Conservation (phyloP, 768 basidiomycete genomes). For the Rhodotorula diobovata region DNA sequence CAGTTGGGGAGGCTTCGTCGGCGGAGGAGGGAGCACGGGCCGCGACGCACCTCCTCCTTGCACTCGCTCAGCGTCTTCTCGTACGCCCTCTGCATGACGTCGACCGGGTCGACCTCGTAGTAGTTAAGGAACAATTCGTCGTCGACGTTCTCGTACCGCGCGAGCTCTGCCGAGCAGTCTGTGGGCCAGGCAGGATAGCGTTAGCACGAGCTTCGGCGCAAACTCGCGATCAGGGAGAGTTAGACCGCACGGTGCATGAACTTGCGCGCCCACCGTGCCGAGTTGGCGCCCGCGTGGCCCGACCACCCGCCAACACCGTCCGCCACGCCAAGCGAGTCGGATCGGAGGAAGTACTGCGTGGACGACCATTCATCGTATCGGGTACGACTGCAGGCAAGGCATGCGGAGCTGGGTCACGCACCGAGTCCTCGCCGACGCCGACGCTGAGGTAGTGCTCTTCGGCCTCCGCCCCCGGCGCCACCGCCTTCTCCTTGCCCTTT, state of each 20-base stretch:
- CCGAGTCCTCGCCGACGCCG: slow-evolving; percentile 77
- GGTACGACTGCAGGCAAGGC: too few relatives aligned
- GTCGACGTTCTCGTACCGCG: slow-evolving; percentile 56
- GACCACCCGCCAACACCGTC: slow-evolving; percentile 94
- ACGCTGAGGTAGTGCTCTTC: slow-evolving; percentile 35
- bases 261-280: slow-evolving; percentile 56
- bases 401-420: slow-evolving; percentile 3
- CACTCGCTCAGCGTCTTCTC: slow-evolving; percentile 51
- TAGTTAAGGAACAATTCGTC: slow-evolving; percentile 62
- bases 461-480: background rate
- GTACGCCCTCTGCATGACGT: slow-evolving; percentile 53
- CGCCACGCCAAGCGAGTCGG: slow-evolving; percentile 83
- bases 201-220: background rate
- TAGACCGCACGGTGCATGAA: slow-evolving; percentile 62
- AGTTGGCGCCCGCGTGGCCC: slow-evolving; percentile 52
- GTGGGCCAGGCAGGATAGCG: background rate
- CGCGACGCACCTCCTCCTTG: slow-evolving; percentile 46
- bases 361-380: too few relatives aligned
- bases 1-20: background rate
- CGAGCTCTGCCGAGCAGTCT: slow-evolving; percentile 42
- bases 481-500: slow-evolving; percentile 27
- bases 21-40: too few relatives aligned
- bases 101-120: slow-evolving; percentile 49
- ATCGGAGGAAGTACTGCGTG: slow-evolving; percentile 48
- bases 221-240: background rate